Percentiles rank a stretch among this genome's conserved stretches.
phyloP scores from a whole-genome alignment of 768 basidiomycete genomes.

The Lepiota venenata region DNA sequence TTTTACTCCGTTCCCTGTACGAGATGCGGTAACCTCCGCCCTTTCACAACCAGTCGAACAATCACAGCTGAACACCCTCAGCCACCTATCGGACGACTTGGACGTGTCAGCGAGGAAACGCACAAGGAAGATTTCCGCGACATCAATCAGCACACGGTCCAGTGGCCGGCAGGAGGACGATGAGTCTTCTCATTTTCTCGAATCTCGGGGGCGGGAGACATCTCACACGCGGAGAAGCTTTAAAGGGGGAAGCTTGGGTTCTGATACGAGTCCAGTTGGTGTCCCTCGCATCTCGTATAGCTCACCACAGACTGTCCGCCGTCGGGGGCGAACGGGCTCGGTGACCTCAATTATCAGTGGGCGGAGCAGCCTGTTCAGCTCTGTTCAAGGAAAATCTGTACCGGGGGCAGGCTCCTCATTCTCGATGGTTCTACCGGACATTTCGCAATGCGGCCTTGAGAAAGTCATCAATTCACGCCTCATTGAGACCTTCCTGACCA shows the following conservation, averaged over 20 bases:
- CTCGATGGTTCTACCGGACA: constrained; percentile 41
- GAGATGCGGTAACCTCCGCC: constrained; percentile 75
- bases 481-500: constrained; percentile 72
- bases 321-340: constrained; percentile 44
- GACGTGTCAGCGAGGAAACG: constrained; percentile 59
- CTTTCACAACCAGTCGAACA: constrained; percentile 63
- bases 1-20: constrained; percentile 79
- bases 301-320: constrained; percentile 11
- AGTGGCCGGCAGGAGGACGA: constrained; percentile 34
- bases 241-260: constrained; percentile 12
- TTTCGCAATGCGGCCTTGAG: constrained; percentile 69
- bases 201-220: constrained; percentile 30
- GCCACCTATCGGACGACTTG: constrained; percentile 60
- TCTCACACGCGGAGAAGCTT: constrained; percentile 46
- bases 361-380: neutral
- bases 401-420: constrained; percentile 18
- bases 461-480: constrained; percentile 68
- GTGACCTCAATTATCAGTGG: constrained; percentile 42
- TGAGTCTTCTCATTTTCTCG: constrained; percentile 7
- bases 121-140: constrained; percentile 55
- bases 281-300: constrained; percentile 1
- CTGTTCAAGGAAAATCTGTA: constrained; percentile 5
- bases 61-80: constrained; percentile 53
- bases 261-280: neutral
- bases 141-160: constrained; percentile 49